These are phyloP conservation scores for Berkeleyomyces basicola DNA, from an alignment of 2,329 filamentous ascomycete species.

Conservation along the genomic window DNA sequence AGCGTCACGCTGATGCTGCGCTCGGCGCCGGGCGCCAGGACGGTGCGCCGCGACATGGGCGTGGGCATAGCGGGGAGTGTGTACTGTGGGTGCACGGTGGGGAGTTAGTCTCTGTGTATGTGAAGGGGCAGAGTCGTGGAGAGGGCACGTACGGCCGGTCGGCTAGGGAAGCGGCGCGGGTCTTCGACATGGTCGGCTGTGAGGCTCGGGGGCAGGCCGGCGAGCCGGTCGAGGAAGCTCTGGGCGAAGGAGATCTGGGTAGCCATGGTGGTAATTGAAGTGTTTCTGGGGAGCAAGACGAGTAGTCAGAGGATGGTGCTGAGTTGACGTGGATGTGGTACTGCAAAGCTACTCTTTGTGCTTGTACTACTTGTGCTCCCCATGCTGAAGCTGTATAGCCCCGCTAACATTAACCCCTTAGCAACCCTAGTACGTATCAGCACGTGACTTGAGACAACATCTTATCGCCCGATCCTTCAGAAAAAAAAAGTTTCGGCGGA, in stretches of 20 bases:
- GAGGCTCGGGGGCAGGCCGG: slow-evolving; percentile 64
- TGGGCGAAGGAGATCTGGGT: slow-evolving; percentile 75
- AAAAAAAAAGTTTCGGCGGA: slow-evolving; percentile 26
- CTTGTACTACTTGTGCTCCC: neutral
- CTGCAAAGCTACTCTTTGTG: too few relatives aligned
- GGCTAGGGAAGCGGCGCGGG: slow-evolving; percentile 57
- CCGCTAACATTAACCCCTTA: neutral
- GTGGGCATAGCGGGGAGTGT: slow-evolving; percentile 53
- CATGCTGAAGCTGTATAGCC: neutral
- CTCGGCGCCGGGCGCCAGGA: slow-evolving; percentile 35
- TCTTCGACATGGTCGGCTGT: slow-evolving; percentile 85
- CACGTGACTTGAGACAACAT: slow-evolving; percentile 3
- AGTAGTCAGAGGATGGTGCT: neutral
- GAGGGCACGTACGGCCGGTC: slow-evolving; percentile 46
- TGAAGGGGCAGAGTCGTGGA: neutral
- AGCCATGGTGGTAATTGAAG: slow-evolving; percentile 4
- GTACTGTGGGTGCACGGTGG: slow-evolving; percentile 31
- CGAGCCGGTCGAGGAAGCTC: slow-evolving; percentile 63
- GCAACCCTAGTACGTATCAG: neutral
- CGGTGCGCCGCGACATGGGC: slow-evolving; percentile 33
- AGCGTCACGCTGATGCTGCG: slow-evolving; percentile 42
- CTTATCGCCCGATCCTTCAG: slow-evolving; percentile 11
- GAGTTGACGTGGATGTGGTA: too few relatives aligned
- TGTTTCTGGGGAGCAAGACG: neutral
- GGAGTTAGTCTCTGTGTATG: slow-evolving; percentile 8